Base-by-base conservation (phyloP, 2,329 filamentous ascomycete species). In the Paracamarosporium sp. region DNA sequence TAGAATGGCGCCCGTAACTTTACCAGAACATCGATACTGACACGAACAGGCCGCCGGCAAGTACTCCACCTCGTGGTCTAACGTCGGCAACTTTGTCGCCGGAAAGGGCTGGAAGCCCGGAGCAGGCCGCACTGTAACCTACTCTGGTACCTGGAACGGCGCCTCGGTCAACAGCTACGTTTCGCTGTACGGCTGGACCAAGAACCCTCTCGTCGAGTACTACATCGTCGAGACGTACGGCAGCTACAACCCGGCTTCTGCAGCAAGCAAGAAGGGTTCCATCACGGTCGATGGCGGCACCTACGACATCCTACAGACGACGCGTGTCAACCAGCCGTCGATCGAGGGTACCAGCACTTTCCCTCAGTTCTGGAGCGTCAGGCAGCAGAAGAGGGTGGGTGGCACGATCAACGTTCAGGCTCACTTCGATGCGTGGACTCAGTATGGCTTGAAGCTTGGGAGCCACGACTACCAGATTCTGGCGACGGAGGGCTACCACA, bases 81-180 rank as follows among this genome's bases (percentile, higher is more conserved):
- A 78, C 50, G 81, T 79, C 61, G 82, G 82, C 47, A 84, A 86
- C 76, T 83, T 85, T 46, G 83, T 85, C 24, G 82, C 76, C 35
- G 85, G 85, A 20, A 86, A 86, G 71, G 85, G 85, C 45, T 86
- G 84, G 83, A 81, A 81, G 55, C 80, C 83, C n/a, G 84, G 84
- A 45, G 58, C 60, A 44, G 52, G 56, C 67, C 84, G 82, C 59
- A 77, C 73, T 52, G 83, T 86, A 68, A 80, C 72, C 59, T 85
- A 83, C 76, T 76, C 72, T 12, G 83, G 79, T 38, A 75, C 72
- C 35, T 85, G 80, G 76, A 76, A 68, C 55, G 69, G 57, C 2
- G 78, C 80, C 53, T 76, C 75, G 55, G 81, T 81, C 60, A 84
- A 85, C 76, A 68, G 68, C 22, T 86, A 86, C 68, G 78, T 88